phyloP scores from a whole-genome alignment of 257 asterid genomes.

The Fraxinus pennsylvanica region DNA sequence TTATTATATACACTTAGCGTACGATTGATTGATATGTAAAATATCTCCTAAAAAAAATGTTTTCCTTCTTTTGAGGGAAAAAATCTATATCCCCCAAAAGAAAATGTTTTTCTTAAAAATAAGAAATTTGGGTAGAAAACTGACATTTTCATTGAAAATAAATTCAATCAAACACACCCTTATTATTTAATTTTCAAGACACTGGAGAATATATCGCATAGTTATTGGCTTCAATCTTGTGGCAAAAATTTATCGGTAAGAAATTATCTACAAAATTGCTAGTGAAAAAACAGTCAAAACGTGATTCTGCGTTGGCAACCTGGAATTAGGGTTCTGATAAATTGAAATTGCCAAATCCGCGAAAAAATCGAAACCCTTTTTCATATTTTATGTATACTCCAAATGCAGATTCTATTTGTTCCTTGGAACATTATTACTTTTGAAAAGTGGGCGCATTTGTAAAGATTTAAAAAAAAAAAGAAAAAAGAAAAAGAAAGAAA shows the following conservation, averaged over 20 bases:
- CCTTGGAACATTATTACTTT: background rate
- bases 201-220: background rate
- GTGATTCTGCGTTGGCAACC: constrained; percentile 31
- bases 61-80: too few species aligned
- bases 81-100: too few species aligned
- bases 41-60: too few species aligned
- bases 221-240: constrained; percentile 17
- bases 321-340: constrained; percentile 35
- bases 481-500: background rate
- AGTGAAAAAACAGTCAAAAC: background rate
- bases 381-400: background rate
- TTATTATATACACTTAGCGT: too few species aligned
- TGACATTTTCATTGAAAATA: too few species aligned
- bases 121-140: too few species aligned
- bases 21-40: too few species aligned
- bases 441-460: background rate
- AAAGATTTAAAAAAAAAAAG: background rate
- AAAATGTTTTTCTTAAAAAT: too few species aligned
- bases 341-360: constrained; percentile 36
- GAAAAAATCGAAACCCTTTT: constrained; percentile 1
- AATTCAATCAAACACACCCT: too few species aligned
- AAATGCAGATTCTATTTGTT: background rate
- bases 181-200: too few species aligned
- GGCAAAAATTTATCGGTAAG: constrained; percentile 15
- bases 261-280: constrained; percentile 17